phyloP scores from a whole-genome alignment of 768 basidiomycete genomes.

The Termitomyces sp. region DNA sequence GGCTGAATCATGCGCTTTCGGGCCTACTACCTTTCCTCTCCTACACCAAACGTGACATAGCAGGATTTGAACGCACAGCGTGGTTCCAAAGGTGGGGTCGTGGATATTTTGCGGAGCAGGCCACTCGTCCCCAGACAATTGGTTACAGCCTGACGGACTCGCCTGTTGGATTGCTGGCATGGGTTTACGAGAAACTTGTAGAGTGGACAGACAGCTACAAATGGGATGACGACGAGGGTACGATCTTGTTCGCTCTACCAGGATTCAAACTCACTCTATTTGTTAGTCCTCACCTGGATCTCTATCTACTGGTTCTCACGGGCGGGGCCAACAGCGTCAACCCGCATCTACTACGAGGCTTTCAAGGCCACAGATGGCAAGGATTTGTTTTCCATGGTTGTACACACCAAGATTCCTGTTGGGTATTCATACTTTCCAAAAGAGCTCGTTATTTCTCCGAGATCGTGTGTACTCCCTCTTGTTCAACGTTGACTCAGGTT shows the following conservation, averaged over 20 bases:
- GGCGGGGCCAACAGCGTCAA: slow-evolving; percentile 49
- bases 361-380: slow-evolving; percentile 12
- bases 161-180: slow-evolving; percentile 46
- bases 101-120: slow-evolving; percentile 36
- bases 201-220: slow-evolving; percentile 35
- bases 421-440: slow-evolving; percentile 50
- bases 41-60: slow-evolving; percentile 26
- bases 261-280: neutral
- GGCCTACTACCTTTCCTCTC: slow-evolving; percentile 10
- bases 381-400: neutral
- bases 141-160: slow-evolving; percentile 54
- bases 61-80: slow-evolving; percentile 21
- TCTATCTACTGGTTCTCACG: slow-evolving; percentile 58
- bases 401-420: slow-evolving; percentile 29
- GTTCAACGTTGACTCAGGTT: neutral
- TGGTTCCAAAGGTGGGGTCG: slow-evolving; percentile 22
- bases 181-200: slow-evolving; percentile 26
- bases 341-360: slow-evolving; percentile 55
- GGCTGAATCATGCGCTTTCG: slow-evolving; percentile 21
- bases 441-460: slow-evolving; percentile 29
- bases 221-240: slow-evolving; percentile 56
- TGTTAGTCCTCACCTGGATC: slow-evolving; percentile 53
- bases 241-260: neutral
- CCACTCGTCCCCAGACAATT: slow-evolving; percentile 45
- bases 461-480: slow-evolving; percentile 8